Evolutionary conservation across 495 filamentous ascomycete genomes (phyloP).

Genomic region (Penicillium fimorum): DNA sequence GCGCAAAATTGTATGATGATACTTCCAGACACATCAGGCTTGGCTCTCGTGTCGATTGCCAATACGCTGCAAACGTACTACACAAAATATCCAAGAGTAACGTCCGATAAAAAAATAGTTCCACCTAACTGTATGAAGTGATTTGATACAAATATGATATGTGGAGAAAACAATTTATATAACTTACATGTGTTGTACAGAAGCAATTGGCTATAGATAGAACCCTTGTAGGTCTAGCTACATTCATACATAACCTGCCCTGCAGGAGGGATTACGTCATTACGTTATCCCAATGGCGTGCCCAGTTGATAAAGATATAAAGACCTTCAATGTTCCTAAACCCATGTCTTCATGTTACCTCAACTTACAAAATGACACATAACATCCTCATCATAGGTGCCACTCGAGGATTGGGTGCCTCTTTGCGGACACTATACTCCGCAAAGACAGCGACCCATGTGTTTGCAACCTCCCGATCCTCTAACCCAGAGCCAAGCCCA

Average conservation of each 20-base stretch:
- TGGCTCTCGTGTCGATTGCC: not conserved
- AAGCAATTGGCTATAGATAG: not conserved
- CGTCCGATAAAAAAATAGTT: not conserved
- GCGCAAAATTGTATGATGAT: not conserved
- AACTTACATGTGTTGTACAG: not conserved
- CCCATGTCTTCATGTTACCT: not conserved
- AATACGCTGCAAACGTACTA: not conserved
- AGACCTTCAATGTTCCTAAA: not conserved
- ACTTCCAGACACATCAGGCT: not conserved
- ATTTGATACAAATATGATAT: not conserved
- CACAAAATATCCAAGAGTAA: not conserved
- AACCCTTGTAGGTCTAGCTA: not conserved
- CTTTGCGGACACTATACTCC: slow-evolving; percentile 59
- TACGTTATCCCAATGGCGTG: not conserved
- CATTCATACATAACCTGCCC: too few species aligned
- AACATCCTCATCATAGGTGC: slow-evolving; percentile 64
- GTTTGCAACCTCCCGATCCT: slow-evolving; percentile 59
- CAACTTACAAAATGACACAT: slow-evolving; percentile 25
- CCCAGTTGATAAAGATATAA: not conserved
- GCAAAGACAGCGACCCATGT: slow-evolving; percentile 46
- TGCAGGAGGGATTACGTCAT: not conserved
- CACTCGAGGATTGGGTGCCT: slow-evolving; percentile 63
- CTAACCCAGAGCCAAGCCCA: slow-evolving; percentile 31
- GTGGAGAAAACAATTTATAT: not conserved
- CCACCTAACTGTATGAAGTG: not conserved